Conservation (phyloP, 345 rosid species). For the rapeseed (Brassica napus) region DNA sequence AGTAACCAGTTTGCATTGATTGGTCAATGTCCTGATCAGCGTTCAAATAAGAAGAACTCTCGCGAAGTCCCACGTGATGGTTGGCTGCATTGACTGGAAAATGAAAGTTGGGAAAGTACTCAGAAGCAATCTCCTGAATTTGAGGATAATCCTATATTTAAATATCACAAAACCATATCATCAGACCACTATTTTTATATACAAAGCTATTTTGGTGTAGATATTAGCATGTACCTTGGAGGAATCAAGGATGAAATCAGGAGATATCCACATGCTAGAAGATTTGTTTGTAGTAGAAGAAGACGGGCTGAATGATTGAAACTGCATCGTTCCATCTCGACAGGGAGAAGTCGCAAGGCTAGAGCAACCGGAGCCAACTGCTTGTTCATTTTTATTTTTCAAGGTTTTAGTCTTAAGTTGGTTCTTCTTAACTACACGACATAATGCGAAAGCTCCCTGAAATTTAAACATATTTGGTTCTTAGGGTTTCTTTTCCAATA, state of each 20-base stretch:
- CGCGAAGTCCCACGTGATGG: conserved; percentile 45
- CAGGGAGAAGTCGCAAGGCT: conserved; percentile 54
- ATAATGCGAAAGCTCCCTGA: conserved; percentile 84
- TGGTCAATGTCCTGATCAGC: conserved; percentile 47
- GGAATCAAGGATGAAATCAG: conserved; percentile 81
- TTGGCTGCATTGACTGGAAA: conserved; percentile 23
- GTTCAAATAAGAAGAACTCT: conserved; percentile 44
- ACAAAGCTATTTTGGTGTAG: neutral
- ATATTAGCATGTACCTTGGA: conserved; percentile 57
- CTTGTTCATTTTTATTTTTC: conserved; percentile 47
- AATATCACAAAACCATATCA: neutral
- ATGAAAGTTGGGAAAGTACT: conserved; percentile 43
- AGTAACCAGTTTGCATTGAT: conserved; percentile 44
- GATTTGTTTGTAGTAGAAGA: conserved; percentile 32
- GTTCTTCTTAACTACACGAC: conserved; percentile 73
- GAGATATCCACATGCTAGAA: conserved; percentile 57
- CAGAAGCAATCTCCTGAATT: conserved; percentile 43
- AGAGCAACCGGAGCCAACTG: conserved; percentile 45
- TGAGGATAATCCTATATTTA: conserved; percentile 59
- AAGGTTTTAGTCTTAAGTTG: conserved; percentile 49
- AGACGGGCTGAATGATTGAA: conserved; percentile 36
- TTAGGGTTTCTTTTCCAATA: neutral
- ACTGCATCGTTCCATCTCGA: conserved; percentile 35
- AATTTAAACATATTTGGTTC: conserved; percentile 1
- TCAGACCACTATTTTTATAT: neutral